Conservation (phyloP, 148 eudicot species). For the Rheum nobile region DNA sequence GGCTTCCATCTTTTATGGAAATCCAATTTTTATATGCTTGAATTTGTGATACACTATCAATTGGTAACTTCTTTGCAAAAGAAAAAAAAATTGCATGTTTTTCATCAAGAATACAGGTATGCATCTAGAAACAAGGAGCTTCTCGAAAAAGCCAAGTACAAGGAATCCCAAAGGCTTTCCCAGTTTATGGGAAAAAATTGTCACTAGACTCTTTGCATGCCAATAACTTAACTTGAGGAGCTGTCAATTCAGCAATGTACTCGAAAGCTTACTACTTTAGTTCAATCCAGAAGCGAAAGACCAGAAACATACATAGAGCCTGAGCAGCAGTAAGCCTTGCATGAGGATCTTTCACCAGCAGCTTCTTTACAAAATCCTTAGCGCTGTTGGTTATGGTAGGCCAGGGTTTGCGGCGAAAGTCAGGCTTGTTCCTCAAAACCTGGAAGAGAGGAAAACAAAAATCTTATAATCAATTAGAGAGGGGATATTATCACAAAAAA, state of each 20-base stretch:
- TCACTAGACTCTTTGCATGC: neutral
- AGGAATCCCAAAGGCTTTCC: neutral
- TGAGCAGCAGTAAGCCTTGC: conserved; percentile 95
- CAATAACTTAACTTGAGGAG: neutral
- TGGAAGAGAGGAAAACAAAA: conserved; percentile 15
- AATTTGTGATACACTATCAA: neutral
- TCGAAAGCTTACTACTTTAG: neutral
- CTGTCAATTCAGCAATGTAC: neutral
- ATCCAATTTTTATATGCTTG: neutral
- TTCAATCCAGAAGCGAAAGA: conserved; percentile 11
- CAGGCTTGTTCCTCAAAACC: conserved; percentile 93
- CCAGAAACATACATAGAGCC: conserved; percentile 67
- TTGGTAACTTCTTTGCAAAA: neutral
- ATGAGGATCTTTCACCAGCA: conserved; percentile 85
- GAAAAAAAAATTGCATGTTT: neutral
- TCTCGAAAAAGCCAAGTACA: neutral
- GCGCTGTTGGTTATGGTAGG: conserved; percentile 72
- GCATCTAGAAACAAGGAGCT: neutral
- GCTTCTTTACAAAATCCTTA: conserved; percentile 85
- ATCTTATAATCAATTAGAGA: neutral
- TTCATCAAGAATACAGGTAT: neutral
- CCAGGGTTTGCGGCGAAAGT: conserved; percentile 95
- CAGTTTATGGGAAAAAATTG: neutral
- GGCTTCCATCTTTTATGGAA: neutral
- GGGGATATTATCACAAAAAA: neutral